Evolutionary conservation across 225 moss, liverwort and hornwort genomes (phyloP), one percentile per base, ranked within the genome.

Genomic region (Takakia lepidozioides): DNA sequence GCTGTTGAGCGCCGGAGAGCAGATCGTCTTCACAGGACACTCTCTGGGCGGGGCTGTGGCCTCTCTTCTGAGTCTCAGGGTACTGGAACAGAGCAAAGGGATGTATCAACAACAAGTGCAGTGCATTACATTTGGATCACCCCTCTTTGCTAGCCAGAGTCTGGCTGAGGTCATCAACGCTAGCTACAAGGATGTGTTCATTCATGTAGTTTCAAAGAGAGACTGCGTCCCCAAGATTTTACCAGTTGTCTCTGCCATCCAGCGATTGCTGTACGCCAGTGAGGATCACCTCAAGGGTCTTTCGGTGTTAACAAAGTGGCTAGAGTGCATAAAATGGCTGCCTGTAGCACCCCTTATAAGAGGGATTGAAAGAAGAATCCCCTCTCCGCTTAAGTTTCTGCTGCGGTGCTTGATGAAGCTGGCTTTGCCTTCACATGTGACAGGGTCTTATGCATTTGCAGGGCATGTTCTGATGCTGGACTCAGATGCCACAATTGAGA

Each of bases 41-140:
- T 98, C 98, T 4, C 70, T 91, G 0, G 95, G 95, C 2, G 95
- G 95, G 3, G 95, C 95, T 2, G 95, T 98, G n/a, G 72, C 85
- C 13, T 91, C 87, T 25, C 60, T 98, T 1, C 76, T 98, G 3
- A 74, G 82, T 2, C 75, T 98, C 60, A 81, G 79, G 79, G n/a
- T n/a, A n/a, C n/a, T n/a, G n/a, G n/a, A 51, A 20, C 51, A 51
- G 13, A 48, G 37, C 3, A 70, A 65, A 30, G 61, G 67, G 2
- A 34, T 5, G 17, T 70, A 49, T 24, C 60, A 75, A 3, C 54
- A 81, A 35, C 75, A 75, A 37, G 67, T 81, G 43, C 75, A 67
- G 27, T 81, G 80, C 37, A 75, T 81, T 38, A 81, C 80, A 14
- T 81, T 81, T 35, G 80, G 80, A 38, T 63, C 75, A 27, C 75